These are phyloP conservation scores for Jackrogersella minutella DNA, from an alignment of 495 filamentous ascomycete genomes.

Conservation along the genomic window DNA sequence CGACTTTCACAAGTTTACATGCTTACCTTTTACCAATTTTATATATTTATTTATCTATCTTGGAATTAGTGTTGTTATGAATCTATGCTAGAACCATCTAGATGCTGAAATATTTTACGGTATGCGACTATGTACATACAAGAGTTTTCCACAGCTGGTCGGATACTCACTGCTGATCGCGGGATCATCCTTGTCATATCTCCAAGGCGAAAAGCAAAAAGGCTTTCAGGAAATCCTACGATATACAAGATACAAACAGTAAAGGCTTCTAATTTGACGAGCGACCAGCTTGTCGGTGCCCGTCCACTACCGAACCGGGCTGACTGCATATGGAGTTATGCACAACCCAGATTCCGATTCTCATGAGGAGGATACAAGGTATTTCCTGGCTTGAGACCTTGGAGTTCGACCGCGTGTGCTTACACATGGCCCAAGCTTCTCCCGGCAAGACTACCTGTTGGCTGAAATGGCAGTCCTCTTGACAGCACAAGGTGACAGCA, in stretches of 20 bases:
- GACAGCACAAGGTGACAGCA: too few species aligned
- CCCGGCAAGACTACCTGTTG: conserved; percentile 36
- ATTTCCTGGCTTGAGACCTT: conserved; percentile 7
- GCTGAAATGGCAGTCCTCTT: background rate
- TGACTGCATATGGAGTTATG: conserved; percentile 16
- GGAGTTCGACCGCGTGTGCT: conserved; percentile 13
- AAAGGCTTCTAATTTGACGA: conserved; percentile 3
- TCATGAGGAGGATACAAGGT: conserved; percentile 6
- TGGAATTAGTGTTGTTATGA: conserved; percentile 7
- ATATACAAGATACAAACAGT: conserved; percentile 6
- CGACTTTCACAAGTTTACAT: conserved; percentile 27
- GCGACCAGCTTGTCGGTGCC: conserved; percentile 11
- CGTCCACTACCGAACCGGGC: conserved; percentile 13
- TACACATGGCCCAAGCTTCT: conserved; percentile 20
- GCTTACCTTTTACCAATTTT: conserved; percentile 6
- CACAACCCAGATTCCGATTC: conserved; percentile 18
- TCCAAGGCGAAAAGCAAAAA: background rate
- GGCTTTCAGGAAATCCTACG: background rate
- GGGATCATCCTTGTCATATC: conserved; percentile 14
- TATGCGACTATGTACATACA: too few species aligned
- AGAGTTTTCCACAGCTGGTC: conserved; percentile 9
- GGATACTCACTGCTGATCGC: conserved; percentile 26
- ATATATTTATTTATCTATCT: background rate
- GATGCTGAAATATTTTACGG: background rate
- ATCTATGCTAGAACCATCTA: conserved; percentile 1